phyloP scores from a whole-genome alignment of 2,329 filamentous ascomycete species.

The Pseudocercospora fuligena region DNA sequence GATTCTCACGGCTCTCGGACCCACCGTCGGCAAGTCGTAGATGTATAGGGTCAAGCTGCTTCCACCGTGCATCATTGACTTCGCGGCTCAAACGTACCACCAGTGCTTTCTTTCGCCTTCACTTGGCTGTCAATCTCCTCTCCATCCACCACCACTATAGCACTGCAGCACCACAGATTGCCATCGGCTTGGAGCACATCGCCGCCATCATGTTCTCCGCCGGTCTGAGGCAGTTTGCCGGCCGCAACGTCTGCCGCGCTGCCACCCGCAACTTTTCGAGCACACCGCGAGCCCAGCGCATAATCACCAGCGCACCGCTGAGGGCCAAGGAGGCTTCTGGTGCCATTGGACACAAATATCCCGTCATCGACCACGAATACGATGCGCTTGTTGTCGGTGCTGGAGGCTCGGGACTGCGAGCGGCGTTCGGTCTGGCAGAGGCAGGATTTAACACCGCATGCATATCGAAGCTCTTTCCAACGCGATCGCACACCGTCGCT shows the following conservation, averaged over 20 bases:
- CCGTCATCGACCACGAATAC: constrained; percentile 98
- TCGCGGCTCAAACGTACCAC: not conserved
- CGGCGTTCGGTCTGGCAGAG: constrained; percentile 81
- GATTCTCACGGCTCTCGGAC: not conserved
- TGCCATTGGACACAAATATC: constrained; percentile 87
- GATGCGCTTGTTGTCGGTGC: constrained; percentile 94
- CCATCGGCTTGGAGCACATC: not conserved
- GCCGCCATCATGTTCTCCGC: constrained; percentile 43
- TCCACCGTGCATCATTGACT: not conserved
- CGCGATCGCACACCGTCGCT: constrained; percentile 82
- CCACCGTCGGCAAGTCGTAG: not conserved
- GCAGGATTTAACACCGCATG: constrained; percentile 89
- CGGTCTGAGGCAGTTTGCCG: constrained; percentile 42
- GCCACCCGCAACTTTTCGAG: constrained; percentile 75
- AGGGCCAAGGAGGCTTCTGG: constrained; percentile 92
- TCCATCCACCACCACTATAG: not conserved
- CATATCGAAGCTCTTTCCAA: constrained; percentile 85
- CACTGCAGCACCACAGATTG: not conserved
- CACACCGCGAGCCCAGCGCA: constrained; percentile 78
- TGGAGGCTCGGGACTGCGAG: constrained; percentile 76
- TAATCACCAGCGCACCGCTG: constrained; percentile 79
- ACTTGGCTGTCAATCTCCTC: not conserved
- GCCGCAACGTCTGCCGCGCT: constrained; percentile 43
- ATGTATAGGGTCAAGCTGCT: not conserved
- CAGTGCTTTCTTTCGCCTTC: not conserved